Conservation (phyloP, 2,329 filamentous ascomycete genomes). For the Rhynchosporium secalis region DNA sequence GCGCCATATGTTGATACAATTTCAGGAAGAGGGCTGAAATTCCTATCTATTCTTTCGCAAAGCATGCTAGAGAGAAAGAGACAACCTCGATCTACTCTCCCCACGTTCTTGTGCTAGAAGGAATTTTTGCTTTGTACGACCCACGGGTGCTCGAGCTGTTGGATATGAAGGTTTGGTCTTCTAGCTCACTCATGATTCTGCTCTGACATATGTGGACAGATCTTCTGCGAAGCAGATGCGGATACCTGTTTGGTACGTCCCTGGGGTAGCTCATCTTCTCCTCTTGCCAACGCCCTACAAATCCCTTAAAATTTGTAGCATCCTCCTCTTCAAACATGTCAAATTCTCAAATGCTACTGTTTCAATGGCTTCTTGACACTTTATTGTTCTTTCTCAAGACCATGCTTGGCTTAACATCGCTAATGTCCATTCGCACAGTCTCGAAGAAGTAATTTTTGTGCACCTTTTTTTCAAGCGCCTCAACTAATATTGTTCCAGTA, state of each 20-base stretch:
- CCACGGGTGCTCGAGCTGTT: conserved; percentile 79
- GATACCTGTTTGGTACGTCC: conserved; percentile 71
- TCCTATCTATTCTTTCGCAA: conserved; percentile 91
- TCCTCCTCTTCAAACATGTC: too few species aligned
- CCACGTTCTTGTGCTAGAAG: conserved; percentile 91
- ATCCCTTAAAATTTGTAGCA: too few species aligned
- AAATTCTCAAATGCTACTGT: too few species aligned
- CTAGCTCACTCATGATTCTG: not conserved
- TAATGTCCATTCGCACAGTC: conserved; percentile 45
- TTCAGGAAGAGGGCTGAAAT: conserved; percentile 82
- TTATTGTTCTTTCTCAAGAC: too few species aligned
- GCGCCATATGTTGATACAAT: conserved; percentile 1
- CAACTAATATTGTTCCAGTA: conserved; percentile 41
- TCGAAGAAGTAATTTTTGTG: conserved; percentile 66
- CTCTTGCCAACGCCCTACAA: too few species aligned
- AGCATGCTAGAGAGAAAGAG: conserved; percentile 76
- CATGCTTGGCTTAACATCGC: too few species aligned
- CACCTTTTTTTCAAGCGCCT: not conserved
- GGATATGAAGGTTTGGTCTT: conserved; percentile 74
- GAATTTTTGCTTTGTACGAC: conserved; percentile 93
- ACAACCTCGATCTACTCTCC: conserved; percentile 94
- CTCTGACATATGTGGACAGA: conserved; percentile 48
- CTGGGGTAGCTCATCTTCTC: too few species aligned
- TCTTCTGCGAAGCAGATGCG: conserved; percentile 94
- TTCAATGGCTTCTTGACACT: too few species aligned